Percentiles rank a stretch among this genome's conserved stretches.
phyloP scores from a whole-genome alignment of 2,329 filamentous ascomycete genomes.

The Diaporthe sp. region DNA sequence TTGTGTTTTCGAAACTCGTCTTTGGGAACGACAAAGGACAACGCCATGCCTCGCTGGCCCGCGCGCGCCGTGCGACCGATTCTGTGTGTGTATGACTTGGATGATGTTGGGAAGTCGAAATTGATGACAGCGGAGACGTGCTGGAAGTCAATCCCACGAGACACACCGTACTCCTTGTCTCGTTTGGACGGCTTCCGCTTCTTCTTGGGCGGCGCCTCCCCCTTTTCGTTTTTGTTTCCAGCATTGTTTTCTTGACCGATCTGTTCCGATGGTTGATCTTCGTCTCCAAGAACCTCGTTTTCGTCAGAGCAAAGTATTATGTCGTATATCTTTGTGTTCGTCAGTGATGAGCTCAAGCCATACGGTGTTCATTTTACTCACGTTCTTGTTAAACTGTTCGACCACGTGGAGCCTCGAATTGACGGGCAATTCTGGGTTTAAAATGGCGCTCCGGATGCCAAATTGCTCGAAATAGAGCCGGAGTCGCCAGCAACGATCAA shows the following conservation, averaged over 20 bases:
- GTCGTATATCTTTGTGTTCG: slow-evolving; percentile 75
- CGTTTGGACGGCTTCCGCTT: slow-evolving; percentile 75
- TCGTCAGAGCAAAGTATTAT: slow-evolving; percentile 98
- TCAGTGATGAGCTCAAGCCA: slow-evolving; percentile 5
- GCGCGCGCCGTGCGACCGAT: slow-evolving; percentile 95
- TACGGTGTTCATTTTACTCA: slow-evolving; percentile 53
- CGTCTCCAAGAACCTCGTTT: slow-evolving; percentile 83
- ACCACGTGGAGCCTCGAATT: slow-evolving; percentile 95
- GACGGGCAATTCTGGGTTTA: slow-evolving; percentile 95
- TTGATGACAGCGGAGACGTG: slow-evolving; percentile 96
- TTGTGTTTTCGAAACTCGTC: slow-evolving; percentile 90
- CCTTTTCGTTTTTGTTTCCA: slow-evolving; percentile 38
- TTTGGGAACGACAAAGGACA: slow-evolving; percentile 93
- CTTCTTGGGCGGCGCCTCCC: slow-evolving; percentile 68
- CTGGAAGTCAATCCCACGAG: slow-evolving; percentile 95
- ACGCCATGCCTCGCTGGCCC: slow-evolving; percentile 90
- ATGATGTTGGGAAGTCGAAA: slow-evolving; percentile 91
- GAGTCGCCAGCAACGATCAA: slow-evolving; percentile 89
- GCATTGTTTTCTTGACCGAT: slow-evolving; percentile 37
- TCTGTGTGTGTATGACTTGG: slow-evolving; percentile 96
- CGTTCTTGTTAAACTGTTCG: slow-evolving; percentile 95
- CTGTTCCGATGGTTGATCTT: slow-evolving; percentile 58
- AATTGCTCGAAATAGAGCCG: slow-evolving; percentile 98
- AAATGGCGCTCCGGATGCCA: slow-evolving; percentile 90
- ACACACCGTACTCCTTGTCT: slow-evolving; percentile 94